These are phyloP conservation scores for Luffa acutangula DNA, from an alignment of 306 rosid genomes.

Conservation along the genomic window DNA sequence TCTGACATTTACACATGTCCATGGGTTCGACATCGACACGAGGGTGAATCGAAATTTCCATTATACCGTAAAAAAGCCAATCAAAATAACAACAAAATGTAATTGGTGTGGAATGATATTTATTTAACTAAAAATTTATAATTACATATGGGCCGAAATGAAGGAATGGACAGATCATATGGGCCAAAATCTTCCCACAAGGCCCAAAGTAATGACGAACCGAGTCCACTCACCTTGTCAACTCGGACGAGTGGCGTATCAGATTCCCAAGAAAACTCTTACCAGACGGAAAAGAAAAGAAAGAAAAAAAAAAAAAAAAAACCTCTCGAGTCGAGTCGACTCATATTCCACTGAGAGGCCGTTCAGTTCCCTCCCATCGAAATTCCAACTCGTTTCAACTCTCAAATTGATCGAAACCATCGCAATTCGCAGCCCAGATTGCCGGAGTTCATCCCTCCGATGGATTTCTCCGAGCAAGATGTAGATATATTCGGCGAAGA, in stretches of 20 bases:
- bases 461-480: constrained; percentile 72
- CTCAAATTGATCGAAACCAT: not conserved
- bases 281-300: not conserved
- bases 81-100: too few relatives aligned
- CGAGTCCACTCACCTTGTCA: not conserved
- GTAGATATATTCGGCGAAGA: constrained; percentile 66
- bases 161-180: not conserved
- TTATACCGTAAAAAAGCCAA: too few relatives aligned
- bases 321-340: not conserved
- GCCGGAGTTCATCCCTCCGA: not conserved
- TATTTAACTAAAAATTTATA: too few relatives aligned
- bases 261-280: not conserved
- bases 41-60: too few relatives aligned
- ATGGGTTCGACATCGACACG: too few relatives aligned
- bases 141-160: not conserved
- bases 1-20: too few relatives aligned
- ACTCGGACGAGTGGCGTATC: not conserved
- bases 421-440: not conserved
- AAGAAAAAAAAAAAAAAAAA: not conserved
- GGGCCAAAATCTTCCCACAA: not conserved
- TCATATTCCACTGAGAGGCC: not conserved
- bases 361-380: not conserved
- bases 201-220: not conserved
- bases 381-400: not conserved
- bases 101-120: too few relatives aligned